Base-by-base conservation (phyloP, 441 rosid species). In the Adansonia gregorii region DNA sequence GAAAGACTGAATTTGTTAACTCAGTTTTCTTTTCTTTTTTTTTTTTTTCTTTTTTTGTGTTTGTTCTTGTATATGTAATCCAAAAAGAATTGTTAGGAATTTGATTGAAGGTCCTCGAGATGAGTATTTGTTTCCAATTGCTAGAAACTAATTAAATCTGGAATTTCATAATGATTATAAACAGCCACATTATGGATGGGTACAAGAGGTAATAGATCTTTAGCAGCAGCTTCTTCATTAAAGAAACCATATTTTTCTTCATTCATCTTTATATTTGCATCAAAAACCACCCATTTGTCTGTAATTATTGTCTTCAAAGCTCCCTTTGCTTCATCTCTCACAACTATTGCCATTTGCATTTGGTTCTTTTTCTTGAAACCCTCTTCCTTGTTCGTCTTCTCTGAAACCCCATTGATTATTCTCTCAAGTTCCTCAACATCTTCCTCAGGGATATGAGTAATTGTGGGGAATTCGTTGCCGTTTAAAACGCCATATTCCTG, bases 71-170 rank as follows among this genome's bases (percentile, higher is more conserved):
- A 20, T 11, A 46, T 7, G n/a, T 22, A 68, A 68, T 67, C 72
- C 5, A 67, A 67, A 10, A 67, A 12, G 14, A 20, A 22, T 67
- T 20, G 6, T 59, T 15, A 22, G 14, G 51, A 67, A 39, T n/a
- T 4, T 19, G 64, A 17, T 19, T 12, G 76, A 70, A 71, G 6
- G 27, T 10, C 19, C n/a, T 19, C 20, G 54, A 35, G 41, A 35
- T 35, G 41, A 35, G 41, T 4, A 35, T 35, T 35, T 35, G 41
- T 35, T 60, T 10, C 11, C 75, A 14, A 68, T 12, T 22, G 31
- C 81, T 88, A 88, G 85, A 93, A 89, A 12, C 80, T 81, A 80
- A 93, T 93, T 73, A 92, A 89, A 87, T 92, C 95, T 69, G 95
- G 97, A 74, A 92, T 82, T 35, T 80, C 81, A 74, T 85, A 81